phyloP scores from a whole-genome alignment of 2,329 filamentous ascomycete genomes.

The Pseudogymnoascus sp. region DNA sequence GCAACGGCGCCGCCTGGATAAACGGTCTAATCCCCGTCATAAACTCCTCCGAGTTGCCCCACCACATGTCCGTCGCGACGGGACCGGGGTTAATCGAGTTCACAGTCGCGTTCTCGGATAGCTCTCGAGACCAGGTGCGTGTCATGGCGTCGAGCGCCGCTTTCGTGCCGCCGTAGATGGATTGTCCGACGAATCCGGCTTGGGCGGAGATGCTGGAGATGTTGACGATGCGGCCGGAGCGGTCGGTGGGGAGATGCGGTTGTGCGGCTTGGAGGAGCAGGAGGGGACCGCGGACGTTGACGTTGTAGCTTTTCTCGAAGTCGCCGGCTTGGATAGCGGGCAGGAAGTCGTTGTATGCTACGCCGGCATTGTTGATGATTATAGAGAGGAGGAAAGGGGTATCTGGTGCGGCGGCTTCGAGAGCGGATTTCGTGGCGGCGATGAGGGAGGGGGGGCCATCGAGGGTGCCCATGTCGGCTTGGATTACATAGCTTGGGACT shows the following conservation, averaged over 20 bases:
- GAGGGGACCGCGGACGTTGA: slow-evolving; percentile 77
- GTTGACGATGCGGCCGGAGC: slow-evolving; percentile 56
- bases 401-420: slow-evolving; percentile 28
- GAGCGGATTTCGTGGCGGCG: slow-evolving; percentile 37
- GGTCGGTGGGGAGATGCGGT: slow-evolving; percentile 61
- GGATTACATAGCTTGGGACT: slow-evolving; percentile 53
- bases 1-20: slow-evolving; percentile 56
- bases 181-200: slow-evolving; percentile 49
- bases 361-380: slow-evolving; percentile 78
- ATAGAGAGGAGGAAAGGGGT: slow-evolving; percentile 67
- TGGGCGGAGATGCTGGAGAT: slow-evolving; percentile 50
- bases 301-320: slow-evolving; percentile 63
- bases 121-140: slow-evolving; percentile 56
- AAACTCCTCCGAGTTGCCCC: slow-evolving; percentile 46
- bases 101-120: slow-evolving; percentile 53
- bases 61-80: slow-evolving; percentile 60
- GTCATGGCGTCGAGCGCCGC: slow-evolving; percentile 62
- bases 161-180: slow-evolving; percentile 58
- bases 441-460: slow-evolving; percentile 54
- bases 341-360: slow-evolving; percentile 55
- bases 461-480: slow-evolving; percentile 62
- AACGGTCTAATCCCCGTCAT: slow-evolving; percentile 51
- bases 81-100: slow-evolving; percentile 61
- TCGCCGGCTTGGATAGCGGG: slow-evolving; percentile 54
- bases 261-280: slow-evolving; percentile 66